Base-by-base conservation (phyloP, 2,329 filamentous ascomycete genomes). In the Hymenoscyphus fraxineus region DNA sequence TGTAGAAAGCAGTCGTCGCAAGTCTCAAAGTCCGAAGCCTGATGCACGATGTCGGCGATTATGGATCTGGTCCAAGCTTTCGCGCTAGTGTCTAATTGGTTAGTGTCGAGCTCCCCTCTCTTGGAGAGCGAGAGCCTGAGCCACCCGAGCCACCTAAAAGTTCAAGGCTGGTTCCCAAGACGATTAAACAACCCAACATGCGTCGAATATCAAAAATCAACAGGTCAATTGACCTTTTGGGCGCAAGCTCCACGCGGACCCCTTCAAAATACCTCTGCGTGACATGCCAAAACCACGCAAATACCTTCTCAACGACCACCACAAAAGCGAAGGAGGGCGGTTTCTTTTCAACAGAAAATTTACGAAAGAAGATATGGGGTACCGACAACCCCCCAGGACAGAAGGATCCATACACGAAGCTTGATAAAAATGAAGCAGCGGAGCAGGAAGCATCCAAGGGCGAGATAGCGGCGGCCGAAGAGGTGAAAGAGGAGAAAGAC, bases 361-460 rank as follows among this genome's bases (percentile, higher is more conserved):
- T 82, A 60, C 79, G 81, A 62, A 74, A 76, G 66, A 80, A 77
- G 70, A 73, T 83, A 65, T 83, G 81, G 81, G 80, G 80, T 6
- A 80, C 79, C 27, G 79, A 83, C 56, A 76, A 79, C 22, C 80
- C 81, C 15, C 81, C 81, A 10, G 81, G 81, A 31, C 62, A 76
- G 35, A 74, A 78, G 62, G 80, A 84, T 71, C 80, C 81, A 0
- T 83, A 83, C 67, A 78, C 76, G 6, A 76, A 19, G 16, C 16
- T 35, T 39, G 31, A 47, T 19, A 54, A 32, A 58, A 56, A 51
- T 12, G 44, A 22, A 12, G n/a, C 12, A 13, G 41, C 6, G 16
- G 41, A 47, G 41, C 44, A 57, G 22, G 39, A 56, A 27, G 27
- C 27, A 27, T 27, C 27, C 27, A 3, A 27, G 41, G 56, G 51